A percentile compares a stretch with the other conserved stretches of the same genome.
Evolutionary conservation across 139 green algal species (phyloP).

Genomic region (Closterium sp.): DNA sequence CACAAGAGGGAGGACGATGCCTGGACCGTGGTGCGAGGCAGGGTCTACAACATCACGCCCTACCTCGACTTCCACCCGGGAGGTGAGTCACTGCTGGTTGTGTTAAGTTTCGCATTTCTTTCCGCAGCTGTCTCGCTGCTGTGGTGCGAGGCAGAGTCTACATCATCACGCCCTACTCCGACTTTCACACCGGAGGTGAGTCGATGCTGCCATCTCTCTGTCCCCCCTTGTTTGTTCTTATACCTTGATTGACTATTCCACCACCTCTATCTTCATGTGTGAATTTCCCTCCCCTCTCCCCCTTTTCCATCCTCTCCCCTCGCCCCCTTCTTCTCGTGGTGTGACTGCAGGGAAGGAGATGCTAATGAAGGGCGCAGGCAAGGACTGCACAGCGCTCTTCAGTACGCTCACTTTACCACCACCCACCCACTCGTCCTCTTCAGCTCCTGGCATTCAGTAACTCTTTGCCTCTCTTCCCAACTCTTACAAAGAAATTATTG

Average conservation of each 20-base stretch:
- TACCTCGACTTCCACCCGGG: slow-evolving; percentile 94
- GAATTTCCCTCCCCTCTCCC: too few species aligned
- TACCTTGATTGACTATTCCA: too few species aligned
- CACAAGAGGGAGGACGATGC: slow-evolving; percentile 81
- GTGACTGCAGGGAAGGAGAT: slow-evolving; percentile 43
- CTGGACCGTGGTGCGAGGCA: slow-evolving; percentile 84
- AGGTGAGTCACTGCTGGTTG: slow-evolving; percentile 60
- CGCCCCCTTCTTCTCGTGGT: not conserved
- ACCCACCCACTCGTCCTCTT: too few species aligned
- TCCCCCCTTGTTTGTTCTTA: not conserved
- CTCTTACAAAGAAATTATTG: too few species aligned
- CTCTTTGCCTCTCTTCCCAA: too few species aligned
- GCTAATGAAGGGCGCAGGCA: slow-evolving; percentile 61
- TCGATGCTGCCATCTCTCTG: not conserved
- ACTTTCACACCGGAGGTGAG: not conserved
- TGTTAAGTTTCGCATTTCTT: not conserved
- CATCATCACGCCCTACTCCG: not conserved
- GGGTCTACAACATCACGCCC: slow-evolving; percentile 91
- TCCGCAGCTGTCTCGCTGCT: not conserved
- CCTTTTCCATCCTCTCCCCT: too few species aligned
- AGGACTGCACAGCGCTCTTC: slow-evolving; percentile 85
- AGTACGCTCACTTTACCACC: not conserved
- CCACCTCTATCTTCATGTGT: not conserved
- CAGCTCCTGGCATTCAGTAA: too few species aligned
- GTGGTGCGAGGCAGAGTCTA: not conserved